A percentile compares a stretch with the other conserved stretches of the same genome.
Evolutionary conservation across 768 basidiomycete genomes (phyloP).

Genomic region (Melanogaster broomeanus): DNA sequence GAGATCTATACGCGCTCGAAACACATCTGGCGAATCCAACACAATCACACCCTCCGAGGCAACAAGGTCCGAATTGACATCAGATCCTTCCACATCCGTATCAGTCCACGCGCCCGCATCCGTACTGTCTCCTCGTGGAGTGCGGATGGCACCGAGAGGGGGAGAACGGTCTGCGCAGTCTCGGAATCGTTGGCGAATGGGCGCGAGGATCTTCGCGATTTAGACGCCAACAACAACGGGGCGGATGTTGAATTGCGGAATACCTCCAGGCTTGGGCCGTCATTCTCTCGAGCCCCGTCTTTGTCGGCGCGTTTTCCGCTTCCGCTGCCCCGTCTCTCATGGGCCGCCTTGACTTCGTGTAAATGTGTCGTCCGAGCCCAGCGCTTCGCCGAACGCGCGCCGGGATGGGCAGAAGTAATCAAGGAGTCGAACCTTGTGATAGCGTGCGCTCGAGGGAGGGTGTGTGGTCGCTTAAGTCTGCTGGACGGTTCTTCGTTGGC

Average conservation of each 20-base stretch:
- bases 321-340: slow-evolving; percentile 12
- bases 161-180: slow-evolving; percentile 4
- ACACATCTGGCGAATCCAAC: slow-evolving; percentile 12
- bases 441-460: slow-evolving; percentile 17
- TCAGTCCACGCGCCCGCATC: slow-evolving; percentile 40
- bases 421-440: slow-evolving; percentile 25
- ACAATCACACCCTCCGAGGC: slow-evolving; percentile 14
- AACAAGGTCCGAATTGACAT: slow-evolving; percentile 15
- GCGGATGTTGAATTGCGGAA: slow-evolving; percentile 6
- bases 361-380: slow-evolving; percentile 71
- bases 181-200: background rate
- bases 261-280: slow-evolving; percentile 12
- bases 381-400: slow-evolving; percentile 43
- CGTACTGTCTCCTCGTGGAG: slow-evolving; percentile 9
- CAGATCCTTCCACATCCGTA: slow-evolving; percentile 39
- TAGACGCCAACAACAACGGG: background rate
- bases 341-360: slow-evolving; percentile 52
- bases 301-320: slow-evolving; percentile 3
- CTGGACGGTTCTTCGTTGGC: slow-evolving; percentile 19
- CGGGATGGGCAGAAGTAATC: slow-evolving; percentile 12
- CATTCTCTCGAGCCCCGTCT: slow-evolving; percentile 15
- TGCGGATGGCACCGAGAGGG: slow-evolving; percentile 7
- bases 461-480: slow-evolving; percentile 24
- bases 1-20: background rate
- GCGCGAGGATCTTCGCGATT: background rate